Evolutionary conservation across 805 yeast species (phyloP).

Genomic region (Ogataea saltuana): DNA sequence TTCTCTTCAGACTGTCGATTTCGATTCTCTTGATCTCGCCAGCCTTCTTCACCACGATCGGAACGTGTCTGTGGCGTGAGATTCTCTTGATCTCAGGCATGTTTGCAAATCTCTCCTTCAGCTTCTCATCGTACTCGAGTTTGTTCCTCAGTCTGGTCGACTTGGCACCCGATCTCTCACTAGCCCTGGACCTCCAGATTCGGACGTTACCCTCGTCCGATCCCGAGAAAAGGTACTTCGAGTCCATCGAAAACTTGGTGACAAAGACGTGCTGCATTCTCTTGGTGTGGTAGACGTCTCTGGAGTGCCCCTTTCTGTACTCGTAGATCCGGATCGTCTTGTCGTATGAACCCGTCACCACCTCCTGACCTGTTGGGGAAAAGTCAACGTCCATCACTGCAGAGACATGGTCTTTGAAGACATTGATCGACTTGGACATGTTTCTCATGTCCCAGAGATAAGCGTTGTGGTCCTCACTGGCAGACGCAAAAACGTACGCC

Average conservation of each 20-base stretch:
- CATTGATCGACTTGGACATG: constrained; percentile 74
- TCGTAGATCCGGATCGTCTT: constrained; percentile 83
- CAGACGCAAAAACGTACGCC: constrained; percentile 90
- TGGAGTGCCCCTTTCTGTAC: constrained; percentile 75
- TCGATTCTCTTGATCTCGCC: constrained; percentile 81
- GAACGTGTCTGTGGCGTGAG: constrained; percentile 89
- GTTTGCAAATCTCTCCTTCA: constrained; percentile 87
- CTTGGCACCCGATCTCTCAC: constrained; percentile 80
- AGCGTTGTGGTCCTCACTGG: constrained; percentile 91
- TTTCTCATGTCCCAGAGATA: constrained; percentile 97
- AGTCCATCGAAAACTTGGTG: constrained; percentile 83
- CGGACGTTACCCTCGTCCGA: constrained; percentile 96
- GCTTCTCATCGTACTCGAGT: constrained; percentile 86
- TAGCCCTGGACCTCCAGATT: constrained; percentile 87
- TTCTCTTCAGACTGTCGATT: constrained; percentile 67
- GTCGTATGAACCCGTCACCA: constrained; percentile 94
- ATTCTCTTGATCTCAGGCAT: constrained; percentile 97
- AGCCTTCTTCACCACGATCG: constrained; percentile 84
- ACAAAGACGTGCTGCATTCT: constrained; percentile 95
- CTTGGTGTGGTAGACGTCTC: constrained; percentile 95
- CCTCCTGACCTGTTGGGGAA: constrained; percentile 95
- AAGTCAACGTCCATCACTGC: constrained; percentile 95
- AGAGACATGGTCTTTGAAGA: constrained; percentile 92
- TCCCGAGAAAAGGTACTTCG: constrained; percentile 83
- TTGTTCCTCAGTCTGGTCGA: constrained; percentile 77